Evolutionary conservation across 1,139 yeast genomes (phyloP), one percentile per base, ranked within the genome.

Genomic region (Taphrina pruni): DNA sequence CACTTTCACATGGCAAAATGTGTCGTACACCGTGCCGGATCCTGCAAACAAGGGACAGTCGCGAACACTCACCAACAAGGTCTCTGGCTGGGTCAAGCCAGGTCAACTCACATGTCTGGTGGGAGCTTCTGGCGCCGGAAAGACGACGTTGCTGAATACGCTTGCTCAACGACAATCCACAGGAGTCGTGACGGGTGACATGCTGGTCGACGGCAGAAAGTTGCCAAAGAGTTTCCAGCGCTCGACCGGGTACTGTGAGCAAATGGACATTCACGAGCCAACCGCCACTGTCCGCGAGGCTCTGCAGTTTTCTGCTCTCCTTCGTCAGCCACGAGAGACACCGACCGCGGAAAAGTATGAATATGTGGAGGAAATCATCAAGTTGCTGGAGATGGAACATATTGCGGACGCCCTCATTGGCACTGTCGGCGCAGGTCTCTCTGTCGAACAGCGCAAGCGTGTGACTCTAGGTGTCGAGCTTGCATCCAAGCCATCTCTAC

Each of bases 391-490:
- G 0, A 81, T 90, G 56, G 80, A 84, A 69, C 95, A 89, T 74
- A 89, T 96, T 78, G 90, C 91, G 39, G 88, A 90, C 73, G 88
- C 88, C 0, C 79, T 88, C 7, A 86, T 90, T 69, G 97, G 97
- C 1, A 85, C 87, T 61, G 92, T 88, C 50, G 79, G 83, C 52
- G 82, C 86, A 6, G 97, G 96, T 2, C 84, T 90, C 7, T 88
- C 94, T 41, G 97, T 97, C 12, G 97, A 96, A 69, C 96, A 90
- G 75, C 89, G 88, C 74, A 81, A 96, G 75, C 83, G 97, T 73
- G 90, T 90, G 0, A 87, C 94, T 0, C 90, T 90, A 77, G 94
- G 94, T 1, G 85, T 88, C 60, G 96, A 90, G 76, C 79, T 90
- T 54, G 79, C 90, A 51, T 87, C 87, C 69, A 85, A 86, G 68